A percentile compares a stretch with the other conserved stretches of the same genome.
Conservation (phyloP, 2,329 filamentous ascomycete genomes). For the Aureobasidium subglaciale region DNA sequence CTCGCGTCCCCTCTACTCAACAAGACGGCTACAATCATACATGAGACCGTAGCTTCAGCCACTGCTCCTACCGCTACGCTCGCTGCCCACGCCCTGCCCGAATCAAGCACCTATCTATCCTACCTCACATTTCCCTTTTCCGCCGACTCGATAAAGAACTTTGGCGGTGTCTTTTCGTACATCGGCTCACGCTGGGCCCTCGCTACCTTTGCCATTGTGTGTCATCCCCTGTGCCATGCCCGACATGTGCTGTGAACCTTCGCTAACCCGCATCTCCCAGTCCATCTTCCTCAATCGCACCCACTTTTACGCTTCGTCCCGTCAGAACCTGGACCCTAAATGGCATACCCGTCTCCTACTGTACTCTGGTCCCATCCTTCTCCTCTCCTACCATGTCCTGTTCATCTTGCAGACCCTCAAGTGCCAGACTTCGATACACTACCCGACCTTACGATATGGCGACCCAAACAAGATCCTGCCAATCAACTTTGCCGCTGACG, state of each 20-base stretch:
- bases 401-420: slow-evolving; percentile 75
- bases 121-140: slow-evolving; percentile 28
- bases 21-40: slow-evolving; percentile 34
- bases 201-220: slow-evolving; percentile 70
- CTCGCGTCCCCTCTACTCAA: slow-evolving; percentile 28
- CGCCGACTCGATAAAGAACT: slow-evolving; percentile 53
- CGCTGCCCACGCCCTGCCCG: slow-evolving; percentile 20
- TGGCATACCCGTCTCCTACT: slow-evolving; percentile 66
- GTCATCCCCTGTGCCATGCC: slow-evolving; percentile 19
- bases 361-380: slow-evolving; percentile 62
- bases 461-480: slow-evolving; percentile 35
- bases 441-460: slow-evolving; percentile 41
- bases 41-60: slow-evolving; percentile 33
- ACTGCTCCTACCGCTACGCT: slow-evolving; percentile 21
- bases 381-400: slow-evolving; percentile 62
- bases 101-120: slow-evolving; percentile 12
- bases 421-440: slow-evolving; percentile 65
- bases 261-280: slow-evolving; percentile 30
- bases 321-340: slow-evolving; percentile 67
- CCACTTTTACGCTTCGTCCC: slow-evolving; percentile 84
- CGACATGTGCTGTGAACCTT: no score
- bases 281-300: slow-evolving; percentile 85
- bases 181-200: slow-evolving; percentile 88
- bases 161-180: slow-evolving; percentile 85
- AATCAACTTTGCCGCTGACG: slow-evolving; percentile 49